phyloP scores from a whole-genome alignment of 805 yeast species.

The Candida oleophila region DNA sequence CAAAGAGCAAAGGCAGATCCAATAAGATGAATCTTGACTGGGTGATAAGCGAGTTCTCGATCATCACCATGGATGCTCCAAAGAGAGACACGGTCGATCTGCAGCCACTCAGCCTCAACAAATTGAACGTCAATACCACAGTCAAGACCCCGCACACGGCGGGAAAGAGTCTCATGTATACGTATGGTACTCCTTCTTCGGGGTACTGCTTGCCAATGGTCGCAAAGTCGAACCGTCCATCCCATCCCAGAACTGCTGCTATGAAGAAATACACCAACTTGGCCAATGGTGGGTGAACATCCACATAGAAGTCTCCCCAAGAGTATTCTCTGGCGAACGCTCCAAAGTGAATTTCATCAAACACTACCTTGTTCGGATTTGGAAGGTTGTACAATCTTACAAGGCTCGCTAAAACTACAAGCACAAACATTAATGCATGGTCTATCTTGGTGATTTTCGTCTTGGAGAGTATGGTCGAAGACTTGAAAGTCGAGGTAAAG shows the following conservation, averaged over 20 bases:
- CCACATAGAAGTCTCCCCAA: conserved; percentile 62
- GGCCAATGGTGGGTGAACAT: conserved; percentile 72
- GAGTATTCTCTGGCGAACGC: conserved; percentile 44
- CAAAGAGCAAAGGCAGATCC: conserved; percentile 45
- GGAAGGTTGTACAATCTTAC: conserved; percentile 33
- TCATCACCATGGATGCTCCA: conserved; percentile 49
- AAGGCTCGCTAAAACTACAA: conserved; percentile 22
- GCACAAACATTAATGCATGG: conserved; percentile 16
- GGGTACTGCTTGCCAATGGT: conserved; percentile 45
- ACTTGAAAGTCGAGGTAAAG: conserved; percentile 24
- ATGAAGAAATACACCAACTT: conserved; percentile 57
- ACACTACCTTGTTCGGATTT: conserved; percentile 41
- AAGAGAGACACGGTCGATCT: conserved; percentile 48
- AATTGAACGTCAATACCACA: conserved; percentile 51
- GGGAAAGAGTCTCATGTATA: conserved; percentile 57
- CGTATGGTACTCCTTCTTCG: conserved; percentile 35
- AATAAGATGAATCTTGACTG: conserved; percentile 52
- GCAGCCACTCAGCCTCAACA: conserved; percentile 56
- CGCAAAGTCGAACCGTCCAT: conserved; percentile 38
- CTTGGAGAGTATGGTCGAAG: conserved; percentile 13
- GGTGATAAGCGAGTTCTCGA: conserved; percentile 67
- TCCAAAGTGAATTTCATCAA: conserved; percentile 48
- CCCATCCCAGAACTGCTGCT: conserved; percentile 52
- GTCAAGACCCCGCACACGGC: conserved; percentile 54
- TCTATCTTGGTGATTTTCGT: conserved; percentile 15